A percentile compares a stretch with the other conserved stretches of the same genome.
Conservation (phyloP, 805 yeast species). For the Candida saitoana region DNA sequence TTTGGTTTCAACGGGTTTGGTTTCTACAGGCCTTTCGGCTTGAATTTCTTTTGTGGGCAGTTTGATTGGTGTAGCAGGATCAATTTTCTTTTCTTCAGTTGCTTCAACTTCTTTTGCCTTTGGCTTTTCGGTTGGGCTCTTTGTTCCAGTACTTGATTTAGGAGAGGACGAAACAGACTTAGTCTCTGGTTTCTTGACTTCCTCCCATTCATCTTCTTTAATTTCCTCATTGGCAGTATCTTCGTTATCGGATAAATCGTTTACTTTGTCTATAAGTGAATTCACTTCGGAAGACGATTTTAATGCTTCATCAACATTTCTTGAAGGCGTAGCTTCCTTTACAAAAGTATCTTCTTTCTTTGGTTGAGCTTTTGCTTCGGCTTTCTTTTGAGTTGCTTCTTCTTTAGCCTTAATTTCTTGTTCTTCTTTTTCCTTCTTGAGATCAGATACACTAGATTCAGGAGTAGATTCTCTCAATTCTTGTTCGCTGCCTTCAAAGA, state of each 20-base stretch:
- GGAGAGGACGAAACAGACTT: neutral
- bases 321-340: slow-evolving; percentile 13
- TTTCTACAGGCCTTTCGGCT: neutral
- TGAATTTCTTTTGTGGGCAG: neutral
- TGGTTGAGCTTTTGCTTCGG: slow-evolving; percentile 10
- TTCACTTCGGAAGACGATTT: slow-evolving; percentile 34
- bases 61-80: neutral
- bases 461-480: slow-evolving; percentile 39
- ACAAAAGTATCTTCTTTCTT: slow-evolving; percentile 6
- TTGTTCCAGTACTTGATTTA: slow-evolving; percentile 1
- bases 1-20: neutral
- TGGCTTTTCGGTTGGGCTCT: neutral
- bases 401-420: slow-evolving; percentile 16
- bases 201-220: slow-evolving; percentile 41
- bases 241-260: slow-evolving; percentile 37
- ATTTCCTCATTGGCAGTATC: slow-evolving; percentile 21
- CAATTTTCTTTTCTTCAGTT: neutral
- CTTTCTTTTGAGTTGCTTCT: slow-evolving; percentile 9
- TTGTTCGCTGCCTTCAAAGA: slow-evolving; percentile 74
- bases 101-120: neutral
- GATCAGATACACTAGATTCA: slow-evolving; percentile 24
- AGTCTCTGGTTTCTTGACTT: slow-evolving; percentile 26
- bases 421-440: slow-evolving; percentile 19
- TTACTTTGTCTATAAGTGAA: slow-evolving; percentile 33
- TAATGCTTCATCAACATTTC: slow-evolving; percentile 35